Base-by-base conservation (phyloP, 2,329 filamentous ascomycete genomes). In the Mariannaea sp. region DNA sequence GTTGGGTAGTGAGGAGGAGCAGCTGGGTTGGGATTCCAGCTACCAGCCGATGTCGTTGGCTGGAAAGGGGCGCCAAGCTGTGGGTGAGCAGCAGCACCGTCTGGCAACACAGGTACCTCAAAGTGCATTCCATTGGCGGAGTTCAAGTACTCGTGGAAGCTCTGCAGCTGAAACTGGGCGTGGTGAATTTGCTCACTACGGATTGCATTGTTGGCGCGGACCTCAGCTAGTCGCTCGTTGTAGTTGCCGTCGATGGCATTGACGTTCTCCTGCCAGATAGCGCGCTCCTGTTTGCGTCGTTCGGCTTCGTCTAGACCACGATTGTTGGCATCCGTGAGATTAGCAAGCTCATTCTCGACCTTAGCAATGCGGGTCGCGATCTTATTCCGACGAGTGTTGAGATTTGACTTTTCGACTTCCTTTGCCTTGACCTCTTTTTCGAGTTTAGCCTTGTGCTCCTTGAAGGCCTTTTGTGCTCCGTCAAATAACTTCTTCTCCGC, bases 341-440 rank as follows among this genome's bases (percentile, higher is more conserved):
- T 85, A 50, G 85, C 84, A 61, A 88, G 80, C 70, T 92, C 88
- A 60, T 83, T 85, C 60, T 88, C 85, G 19, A 90, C 83, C 74
- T 90, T 90, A 66, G 80, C 79, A 62, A 89, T 87, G 44, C 89
- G 85, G 20, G 82, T 79, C 49, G 84, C 82, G 35, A 90, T 85
- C 73, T 89, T 89, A 74, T 90, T 89, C 43, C 83, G 81, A 70
- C 89, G 89, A 51, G 84, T 82, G 65, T 86, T 80, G 24, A 87
- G 75, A 57, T 80, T 79, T 16, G 77, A 75, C 64, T 86, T 81
- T 52, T 92, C 88, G 40, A 84, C 80, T 61, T 85, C 82, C 46
- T 88, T 78, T 22, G 77, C 75, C 63, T 84, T 82, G 57, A 88
- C 73, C 51, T 87, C 81, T 59, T 80, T 80, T 57, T 90, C 86